These are phyloP conservation scores for Chlorella sp. DNA, from an alignment of 139 green algal genomes.

Conservation along the genomic window DNA sequence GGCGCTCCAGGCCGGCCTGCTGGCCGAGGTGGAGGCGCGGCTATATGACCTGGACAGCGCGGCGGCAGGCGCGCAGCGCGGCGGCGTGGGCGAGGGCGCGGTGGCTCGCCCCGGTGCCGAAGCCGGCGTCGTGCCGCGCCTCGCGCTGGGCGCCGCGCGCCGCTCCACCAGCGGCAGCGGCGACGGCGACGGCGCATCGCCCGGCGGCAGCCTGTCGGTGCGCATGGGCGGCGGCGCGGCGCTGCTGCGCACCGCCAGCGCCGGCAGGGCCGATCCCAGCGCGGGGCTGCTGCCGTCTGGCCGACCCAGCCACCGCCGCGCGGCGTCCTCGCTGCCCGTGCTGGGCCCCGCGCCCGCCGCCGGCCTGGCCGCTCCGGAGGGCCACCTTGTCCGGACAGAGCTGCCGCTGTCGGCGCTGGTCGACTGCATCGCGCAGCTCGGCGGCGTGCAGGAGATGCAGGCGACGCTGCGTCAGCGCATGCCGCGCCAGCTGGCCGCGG, in stretches of 20 bases:
- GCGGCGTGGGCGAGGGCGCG: not conserved
- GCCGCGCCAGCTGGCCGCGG: constrained; percentile 20
- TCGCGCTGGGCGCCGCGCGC: not conserved
- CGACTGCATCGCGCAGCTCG: constrained; percentile 47
- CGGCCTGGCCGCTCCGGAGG: constrained; percentile 13
- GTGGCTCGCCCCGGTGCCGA: not conserved
- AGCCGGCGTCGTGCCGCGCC: constrained; percentile 6
- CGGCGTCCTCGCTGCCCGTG: too few relatives aligned
- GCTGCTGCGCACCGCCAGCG: not conserved
- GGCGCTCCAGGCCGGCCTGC: constrained; percentile 49
- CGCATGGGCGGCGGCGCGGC: too few relatives aligned
- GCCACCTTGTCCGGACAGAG: constrained; percentile 22
- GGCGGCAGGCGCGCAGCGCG: constrained; percentile 10
- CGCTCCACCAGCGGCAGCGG: not conserved
- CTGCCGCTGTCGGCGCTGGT: constrained; percentile 28
- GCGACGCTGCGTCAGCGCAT: constrained; percentile 37
- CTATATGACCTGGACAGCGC: constrained; percentile 29
- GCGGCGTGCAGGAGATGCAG: constrained; percentile 43
- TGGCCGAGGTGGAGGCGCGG: constrained; percentile 54
- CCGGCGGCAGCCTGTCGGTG: too few relatives aligned
- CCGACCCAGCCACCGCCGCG: too few relatives aligned
- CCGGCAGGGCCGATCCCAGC: not conserved
- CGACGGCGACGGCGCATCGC: too few relatives aligned
- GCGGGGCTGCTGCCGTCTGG: too few relatives aligned
- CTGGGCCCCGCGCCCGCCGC: too few relatives aligned